These are phyloP conservation scores for Durio zibethinus DNA, from an alignment of 345 rosid species.

Conservation along the genomic window DNA sequence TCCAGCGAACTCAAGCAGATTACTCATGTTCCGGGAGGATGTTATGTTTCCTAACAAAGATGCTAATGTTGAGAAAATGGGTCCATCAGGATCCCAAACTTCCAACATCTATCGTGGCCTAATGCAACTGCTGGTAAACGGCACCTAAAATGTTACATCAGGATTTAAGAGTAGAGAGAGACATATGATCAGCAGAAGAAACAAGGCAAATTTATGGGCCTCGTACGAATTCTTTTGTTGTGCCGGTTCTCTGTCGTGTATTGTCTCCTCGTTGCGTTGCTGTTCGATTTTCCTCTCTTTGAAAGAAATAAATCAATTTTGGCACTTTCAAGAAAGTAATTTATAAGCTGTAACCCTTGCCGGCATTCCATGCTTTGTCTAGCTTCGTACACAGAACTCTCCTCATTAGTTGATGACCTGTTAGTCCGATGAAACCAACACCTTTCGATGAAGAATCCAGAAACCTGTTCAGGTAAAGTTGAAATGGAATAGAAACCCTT, in stretches of 20 bases:
- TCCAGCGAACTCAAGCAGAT: neutral
- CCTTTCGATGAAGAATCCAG: neutral
- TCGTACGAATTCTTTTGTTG: neutral
- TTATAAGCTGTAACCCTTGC: neutral
- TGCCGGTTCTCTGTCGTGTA: neutral
- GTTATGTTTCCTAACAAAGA: neutral
- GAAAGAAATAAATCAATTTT: neutral
- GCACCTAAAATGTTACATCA: neutral
- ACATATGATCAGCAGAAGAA: neutral
- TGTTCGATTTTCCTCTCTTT: neutral
- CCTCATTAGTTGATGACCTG: neutral
- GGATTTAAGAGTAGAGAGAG: neutral
- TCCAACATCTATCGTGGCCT: slow-evolving; percentile 4
- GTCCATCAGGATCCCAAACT: slow-evolving; percentile 4
- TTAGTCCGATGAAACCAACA: neutral
- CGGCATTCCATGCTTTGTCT: neutral
- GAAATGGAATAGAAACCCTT: neutral
- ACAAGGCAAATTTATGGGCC: neutral
- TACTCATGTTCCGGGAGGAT: neutral
- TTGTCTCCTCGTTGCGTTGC: neutral
- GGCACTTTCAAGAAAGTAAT: neutral
- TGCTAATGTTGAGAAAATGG: neutral
- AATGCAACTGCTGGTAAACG: neutral
- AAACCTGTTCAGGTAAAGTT: neutral
- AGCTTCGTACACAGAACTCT: neutral